Evolutionary conservation across 2,329 filamentous ascomycete species (phyloP).

Genomic region (Diplodia sapinea): DNA sequence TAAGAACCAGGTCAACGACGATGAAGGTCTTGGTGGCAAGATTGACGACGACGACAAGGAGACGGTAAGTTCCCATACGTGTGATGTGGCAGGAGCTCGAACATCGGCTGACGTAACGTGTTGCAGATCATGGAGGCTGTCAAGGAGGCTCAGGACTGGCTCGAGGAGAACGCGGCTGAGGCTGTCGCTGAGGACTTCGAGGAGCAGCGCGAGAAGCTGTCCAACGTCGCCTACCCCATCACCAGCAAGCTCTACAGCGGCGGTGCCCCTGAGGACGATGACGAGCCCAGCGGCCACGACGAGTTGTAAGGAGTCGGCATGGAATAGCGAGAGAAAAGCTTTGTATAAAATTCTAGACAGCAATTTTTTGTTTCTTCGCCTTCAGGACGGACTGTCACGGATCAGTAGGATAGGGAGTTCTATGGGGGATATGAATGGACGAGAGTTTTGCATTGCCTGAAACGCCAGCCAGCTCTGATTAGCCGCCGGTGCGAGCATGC

Average conservation of each 20-base stretch:
- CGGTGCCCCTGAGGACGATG: slow-evolving; percentile 65
- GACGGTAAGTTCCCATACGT: slow-evolving; percentile 55
- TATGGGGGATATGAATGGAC: slow-evolving; percentile 27
- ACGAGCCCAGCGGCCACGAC: slow-evolving; percentile 65
- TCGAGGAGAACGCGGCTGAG: slow-evolving; percentile 88
- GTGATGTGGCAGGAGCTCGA: neutral
- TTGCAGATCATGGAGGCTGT: slow-evolving; percentile 82
- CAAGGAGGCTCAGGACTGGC: slow-evolving; percentile 97
- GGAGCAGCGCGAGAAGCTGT: slow-evolving; percentile 99
- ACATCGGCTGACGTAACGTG: slow-evolving; percentile 44
- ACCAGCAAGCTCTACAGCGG: slow-evolving; percentile 94
- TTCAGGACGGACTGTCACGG: slow-evolving; percentile 14
- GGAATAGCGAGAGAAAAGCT: slow-evolving; percentile 12
- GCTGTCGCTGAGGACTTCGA: slow-evolving; percentile 94
- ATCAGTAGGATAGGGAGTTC: slow-evolving; percentile 27
- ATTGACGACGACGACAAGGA: slow-evolving; percentile 99
- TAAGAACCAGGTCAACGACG: slow-evolving; percentile 98
- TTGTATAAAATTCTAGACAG: slow-evolving; percentile 30
- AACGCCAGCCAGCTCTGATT: slow-evolving; percentile 7
- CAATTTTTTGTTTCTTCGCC: slow-evolving; percentile 20
- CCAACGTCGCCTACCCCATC: slow-evolving; percentile 95
- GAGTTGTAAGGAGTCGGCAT: slow-evolving; percentile 51
- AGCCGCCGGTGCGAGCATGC: neutral
- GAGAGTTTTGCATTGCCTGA: slow-evolving; percentile 29
- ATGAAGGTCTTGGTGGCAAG: slow-evolving; percentile 90